Evolutionary conservation across 129 eudicot species (phyloP).

Genomic region (Pittosporum tobira): DNA sequence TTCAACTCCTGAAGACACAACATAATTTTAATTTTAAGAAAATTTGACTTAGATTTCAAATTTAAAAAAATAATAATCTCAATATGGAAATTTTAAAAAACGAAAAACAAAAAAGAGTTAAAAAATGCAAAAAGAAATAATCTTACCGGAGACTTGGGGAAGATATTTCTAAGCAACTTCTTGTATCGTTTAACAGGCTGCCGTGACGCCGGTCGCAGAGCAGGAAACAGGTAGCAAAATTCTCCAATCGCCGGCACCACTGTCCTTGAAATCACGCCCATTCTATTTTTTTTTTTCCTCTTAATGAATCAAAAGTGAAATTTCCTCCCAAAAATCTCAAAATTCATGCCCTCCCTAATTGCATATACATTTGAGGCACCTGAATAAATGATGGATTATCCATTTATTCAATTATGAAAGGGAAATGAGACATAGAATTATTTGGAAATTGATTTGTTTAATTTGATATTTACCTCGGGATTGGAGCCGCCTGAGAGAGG

Average conservation of each 20-base stretch:
- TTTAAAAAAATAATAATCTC: too few relatives aligned
- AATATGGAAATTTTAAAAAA: too few relatives aligned
- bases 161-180: slow-evolving; percentile 58
- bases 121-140: background rate
- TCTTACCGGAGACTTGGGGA: slow-evolving; percentile 54
- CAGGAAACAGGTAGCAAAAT: slow-evolving; percentile 64
- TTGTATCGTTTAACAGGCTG: slow-evolving; percentile 78
- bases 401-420: too few relatives aligned
- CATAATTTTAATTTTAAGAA: too few relatives aligned
- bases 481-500: slow-evolving; percentile 16
- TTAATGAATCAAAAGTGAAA: too few relatives aligned
- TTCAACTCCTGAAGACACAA: too few relatives aligned
- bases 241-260: slow-evolving; percentile 53
- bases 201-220: slow-evolving; percentile 66
- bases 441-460: background rate
- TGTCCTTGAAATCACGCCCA: slow-evolving; percentile 46
- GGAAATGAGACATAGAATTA: too few relatives aligned
- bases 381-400: too few relatives aligned
- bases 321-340: background rate
- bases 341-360: slow-evolving; percentile 1
- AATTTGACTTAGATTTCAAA: too few relatives aligned
- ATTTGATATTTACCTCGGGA: background rate
- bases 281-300: background rate
- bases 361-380: too few relatives aligned
- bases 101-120: background rate